Base-by-base conservation (phyloP, 2,329 filamentous ascomycete species). In the Juglanconis juglandina region DNA sequence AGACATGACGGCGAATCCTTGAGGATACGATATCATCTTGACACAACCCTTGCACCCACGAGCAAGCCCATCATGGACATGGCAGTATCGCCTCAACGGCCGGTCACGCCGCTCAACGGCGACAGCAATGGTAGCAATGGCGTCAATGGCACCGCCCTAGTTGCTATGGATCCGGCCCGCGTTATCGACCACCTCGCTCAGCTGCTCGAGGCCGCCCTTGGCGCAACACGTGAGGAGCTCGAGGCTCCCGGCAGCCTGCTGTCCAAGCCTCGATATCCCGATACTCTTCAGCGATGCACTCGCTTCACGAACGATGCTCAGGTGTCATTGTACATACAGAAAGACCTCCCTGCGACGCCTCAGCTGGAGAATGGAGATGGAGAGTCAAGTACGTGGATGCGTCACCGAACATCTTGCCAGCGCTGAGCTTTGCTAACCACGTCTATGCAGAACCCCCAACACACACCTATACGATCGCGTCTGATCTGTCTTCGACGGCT, bases 221-320 rank as follows among this genome's bases (percentile, higher is more conserved):
- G 90, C 66, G 89, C 91, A 68, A 85, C 85, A 60, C 86, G 87
- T 71, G 81, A 86, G 64, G 94, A 99, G 71, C 85, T 99, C 58
- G 87, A 94, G 73, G 84, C 85, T 65, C 79, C 87, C 14, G 92
- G 91, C 64, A 97, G 91, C 78, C 80, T 99, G 75, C 81, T 99
- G 64, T 92, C 92, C 61, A 81, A 87, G 69, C 76, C 81, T 60
- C 85, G 83, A 67, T 84, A 91, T 67, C 78, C 82, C 57, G 94
- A 98, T 68, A 97, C 95, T 6, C 78, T 96, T 59, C 87, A 92
- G 72, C 86, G 92, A 78, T 97, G 94, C 75, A 87, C 87, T 66
- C 89, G 93, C 69, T 98, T 98, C 76, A 92, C 92, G 61, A 87
- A 87, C 63, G 96, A 99, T 76, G 83, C 89, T 61, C 92, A 96